Evolutionary conservation across 1,284 basidiomycete genomes (phyloP).

Genomic region (Filobasidium uniguttulatum): DNA sequence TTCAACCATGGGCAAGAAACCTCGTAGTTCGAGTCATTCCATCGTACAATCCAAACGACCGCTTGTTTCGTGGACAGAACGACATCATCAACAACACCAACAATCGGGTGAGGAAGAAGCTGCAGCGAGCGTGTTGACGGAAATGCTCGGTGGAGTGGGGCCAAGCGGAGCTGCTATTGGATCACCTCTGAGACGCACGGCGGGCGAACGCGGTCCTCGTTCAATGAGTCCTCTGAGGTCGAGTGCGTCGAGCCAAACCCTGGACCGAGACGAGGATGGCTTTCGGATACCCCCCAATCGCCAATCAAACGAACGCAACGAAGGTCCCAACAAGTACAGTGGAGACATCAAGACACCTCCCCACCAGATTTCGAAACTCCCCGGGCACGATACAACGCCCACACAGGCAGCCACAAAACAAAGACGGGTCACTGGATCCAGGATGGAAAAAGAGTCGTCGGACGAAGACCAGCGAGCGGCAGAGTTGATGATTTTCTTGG

Average conservation of each 20-base stretch:
- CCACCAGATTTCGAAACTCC: neutral
- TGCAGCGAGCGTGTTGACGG: constrained; percentile 1
- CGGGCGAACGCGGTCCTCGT: no score
- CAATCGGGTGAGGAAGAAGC: neutral
- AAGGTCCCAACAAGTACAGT: neutral
- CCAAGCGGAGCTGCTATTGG: no score
- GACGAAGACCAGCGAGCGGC: constrained; percentile 33
- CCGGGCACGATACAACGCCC: neutral
- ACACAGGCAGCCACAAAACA: no score
- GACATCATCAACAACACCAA: no score
- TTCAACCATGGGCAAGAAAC: neutral
- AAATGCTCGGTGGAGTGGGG: neutral
- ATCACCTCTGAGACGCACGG: neutral
- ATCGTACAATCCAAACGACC: neutral
- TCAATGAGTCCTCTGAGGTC: neutral
- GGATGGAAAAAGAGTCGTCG: no score
- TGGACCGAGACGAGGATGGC: neutral
- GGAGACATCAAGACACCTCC: neutral
- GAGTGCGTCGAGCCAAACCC: neutral
- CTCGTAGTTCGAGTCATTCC: neutral
- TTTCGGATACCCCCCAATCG: neutral
- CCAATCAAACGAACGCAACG: no score
- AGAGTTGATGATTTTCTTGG: constrained; percentile 37
- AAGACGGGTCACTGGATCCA: no score
- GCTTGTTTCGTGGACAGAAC: no score